These are phyloP conservation scores for Yamadazyma friedrichii DNA, from an alignment of 1,139 yeast species.

Conservation along the genomic window DNA sequence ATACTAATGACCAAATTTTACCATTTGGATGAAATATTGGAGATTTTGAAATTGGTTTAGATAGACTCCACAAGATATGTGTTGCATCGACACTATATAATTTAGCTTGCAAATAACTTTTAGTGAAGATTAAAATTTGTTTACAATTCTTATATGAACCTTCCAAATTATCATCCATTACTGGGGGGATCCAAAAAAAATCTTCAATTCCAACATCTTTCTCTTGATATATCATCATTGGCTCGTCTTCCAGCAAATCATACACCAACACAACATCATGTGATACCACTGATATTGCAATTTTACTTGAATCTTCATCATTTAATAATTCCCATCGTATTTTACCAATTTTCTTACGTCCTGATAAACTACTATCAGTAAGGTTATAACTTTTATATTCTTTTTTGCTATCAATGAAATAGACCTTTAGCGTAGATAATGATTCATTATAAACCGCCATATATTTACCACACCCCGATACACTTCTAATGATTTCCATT, in stretches of 20 bases:
- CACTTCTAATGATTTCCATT: neutral
- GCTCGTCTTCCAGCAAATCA: conserved; percentile 23
- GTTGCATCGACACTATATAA: conserved; percentile 41
- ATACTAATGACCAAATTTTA: conserved; percentile 32
- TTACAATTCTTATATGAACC: conserved; percentile 35
- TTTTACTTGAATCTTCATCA: conserved; percentile 19
- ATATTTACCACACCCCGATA: conserved; percentile 12
- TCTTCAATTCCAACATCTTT: conserved; percentile 29
- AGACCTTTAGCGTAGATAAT: conserved; percentile 10
- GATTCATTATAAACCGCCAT: conserved; percentile 8
- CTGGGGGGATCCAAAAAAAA: conserved; percentile 37
- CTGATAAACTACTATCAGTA: conserved; percentile 5
- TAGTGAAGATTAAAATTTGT: conserved; percentile 35
- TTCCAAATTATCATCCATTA: conserved; percentile 6
- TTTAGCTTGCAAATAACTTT: conserved; percentile 26
- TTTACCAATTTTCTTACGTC: conserved; percentile 10
- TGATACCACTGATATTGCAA: conserved; percentile 26
- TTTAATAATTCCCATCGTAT: conserved; percentile 29
- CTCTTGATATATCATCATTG: conserved; percentile 30
- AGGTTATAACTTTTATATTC: conserved; percentile 13
- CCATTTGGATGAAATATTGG: conserved; percentile 14
- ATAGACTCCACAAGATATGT: conserved; percentile 30
- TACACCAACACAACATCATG: conserved; percentile 23
- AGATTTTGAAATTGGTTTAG: conserved; percentile 20
- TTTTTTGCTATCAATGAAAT: conserved; percentile 6